Base-by-base conservation (phyloP, 768 basidiomycete species). In the Crassisporium funariophilum region DNA sequence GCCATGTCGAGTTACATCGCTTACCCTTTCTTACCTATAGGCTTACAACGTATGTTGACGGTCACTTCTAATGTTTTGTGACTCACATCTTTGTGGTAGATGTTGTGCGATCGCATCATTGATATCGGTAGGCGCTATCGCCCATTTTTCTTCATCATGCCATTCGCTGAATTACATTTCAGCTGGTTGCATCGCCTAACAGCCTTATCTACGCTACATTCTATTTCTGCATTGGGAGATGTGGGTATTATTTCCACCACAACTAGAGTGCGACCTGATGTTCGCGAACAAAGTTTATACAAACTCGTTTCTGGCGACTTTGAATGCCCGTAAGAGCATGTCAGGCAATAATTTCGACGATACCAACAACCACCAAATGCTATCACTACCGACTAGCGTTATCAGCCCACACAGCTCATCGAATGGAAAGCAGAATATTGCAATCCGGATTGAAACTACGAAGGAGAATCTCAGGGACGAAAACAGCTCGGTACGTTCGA, bases 201-300 rank as follows among this genome's bases (percentile, higher is more conserved):
- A 73, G 73, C 2, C 68, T 78, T 46, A 62, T 78, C 41, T 82
- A 81, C 54, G 72, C 76, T 8, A 41, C 65, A 2, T 81, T 81
- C 60, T 82, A 77, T 60, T 80, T 77, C 56, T 73, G 70, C 53
- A 70, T 79, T 46, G 77, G 80, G 5, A 70, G 77, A 36, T 48
- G 74, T 76, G 56, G 29, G 73, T 68, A 9, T 16, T n/a, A 25
- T 5, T 7, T 15, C 33, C 44, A 22, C 19, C 24, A 29, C 20
- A 23, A 10, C 23, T 20, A n/a, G 9, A 5, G 12, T 2, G 20
- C 16, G 17, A 22, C 7, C 25, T 13, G 13, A 5, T n/a, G 6
- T 37, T n/a, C 15, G 20, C 15, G 4, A 44, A 21, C 25, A 4
- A 42, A 75, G 74, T 80, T 12, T 81, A 80, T 54, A 71, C 72